Conservation (phyloP, 352 stramenopile genomes). For the Phytophthora pistaciae region DNA sequence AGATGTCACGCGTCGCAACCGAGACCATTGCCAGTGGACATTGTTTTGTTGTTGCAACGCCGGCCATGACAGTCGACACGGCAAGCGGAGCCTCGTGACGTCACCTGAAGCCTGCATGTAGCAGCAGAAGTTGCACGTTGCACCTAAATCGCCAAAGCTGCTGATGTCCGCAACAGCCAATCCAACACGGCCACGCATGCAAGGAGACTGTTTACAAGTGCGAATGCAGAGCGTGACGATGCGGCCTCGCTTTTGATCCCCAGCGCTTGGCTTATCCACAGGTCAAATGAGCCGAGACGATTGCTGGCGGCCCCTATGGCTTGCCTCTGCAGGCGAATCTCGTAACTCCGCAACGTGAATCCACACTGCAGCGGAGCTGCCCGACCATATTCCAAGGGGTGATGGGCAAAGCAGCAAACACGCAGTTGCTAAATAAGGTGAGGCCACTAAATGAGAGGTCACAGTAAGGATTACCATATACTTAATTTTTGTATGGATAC, state of each 20-base stretch:
- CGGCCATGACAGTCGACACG: not conserved
- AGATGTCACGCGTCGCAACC: not conserved
- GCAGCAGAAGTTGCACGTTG: not conserved
- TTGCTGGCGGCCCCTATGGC: constrained; percentile 6
- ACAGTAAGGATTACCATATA: not conserved
- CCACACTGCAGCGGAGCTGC: constrained; percentile 11
- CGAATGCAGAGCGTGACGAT: constrained; percentile 25
- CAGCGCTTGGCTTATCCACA: constrained; percentile 16
- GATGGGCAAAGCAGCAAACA: constrained; percentile 23
- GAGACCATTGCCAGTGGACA: not conserved
- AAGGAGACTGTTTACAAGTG: not conserved
- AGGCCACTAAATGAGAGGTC: not conserved
- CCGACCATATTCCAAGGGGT: constrained; percentile 5
- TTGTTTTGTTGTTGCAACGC: not conserved
- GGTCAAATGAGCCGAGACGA: not conserved
- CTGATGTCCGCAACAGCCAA: constrained; percentile 9
- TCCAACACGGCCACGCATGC: constrained; percentile 23
- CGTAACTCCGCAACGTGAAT: constrained; percentile 9
- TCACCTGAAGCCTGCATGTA: constrained; percentile 5
- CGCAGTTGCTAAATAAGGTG: constrained; percentile 29
- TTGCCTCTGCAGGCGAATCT: constrained; percentile 14
- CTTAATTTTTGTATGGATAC: not conserved
- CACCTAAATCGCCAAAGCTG: not conserved
- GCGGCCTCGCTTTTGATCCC: constrained; percentile 11
- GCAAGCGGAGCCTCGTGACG: constrained; percentile 11